Evolutionary conservation across 352 stramenopile species (phyloP).

Genomic region (Globisporangium iwayamae): DNA sequence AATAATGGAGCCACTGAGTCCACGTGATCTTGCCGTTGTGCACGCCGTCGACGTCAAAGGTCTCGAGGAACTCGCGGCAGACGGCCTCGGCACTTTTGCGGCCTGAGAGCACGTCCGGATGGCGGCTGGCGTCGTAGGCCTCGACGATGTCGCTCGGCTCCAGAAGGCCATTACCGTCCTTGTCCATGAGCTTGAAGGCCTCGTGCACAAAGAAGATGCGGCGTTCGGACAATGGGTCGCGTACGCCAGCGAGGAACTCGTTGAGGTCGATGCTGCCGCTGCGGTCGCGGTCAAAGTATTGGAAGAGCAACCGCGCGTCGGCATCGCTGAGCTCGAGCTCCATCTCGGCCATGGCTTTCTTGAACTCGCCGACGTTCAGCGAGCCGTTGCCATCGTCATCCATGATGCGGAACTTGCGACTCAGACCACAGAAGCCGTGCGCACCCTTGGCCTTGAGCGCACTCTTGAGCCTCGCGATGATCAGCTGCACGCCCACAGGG

Average conservation of each 20-base stretch:
- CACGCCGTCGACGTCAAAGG: conserved; percentile 72
- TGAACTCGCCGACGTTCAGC: conserved; percentile 77
- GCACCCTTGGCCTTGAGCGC: conserved; percentile 59
- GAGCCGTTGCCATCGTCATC: conserved; percentile 73
- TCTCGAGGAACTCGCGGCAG: conserved; percentile 83
- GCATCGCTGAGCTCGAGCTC: conserved; percentile 51
- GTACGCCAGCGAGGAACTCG: conserved; percentile 85
- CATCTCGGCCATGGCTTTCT: conserved; percentile 52
- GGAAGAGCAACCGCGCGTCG: conserved; percentile 69
- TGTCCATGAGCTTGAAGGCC: conserved; percentile 85
- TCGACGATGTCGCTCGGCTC: conserved; percentile 80
- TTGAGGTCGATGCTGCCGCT: conserved; percentile 76
- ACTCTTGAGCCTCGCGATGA: conserved; percentile 43
- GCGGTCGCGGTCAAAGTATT: conserved; percentile 80
- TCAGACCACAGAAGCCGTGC: conserved; percentile 71
- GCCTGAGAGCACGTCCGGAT: conserved; percentile 81
- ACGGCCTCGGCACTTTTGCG: conserved; percentile 61
- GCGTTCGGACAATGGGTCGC: conserved; percentile 65
- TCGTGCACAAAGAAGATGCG: conserved; percentile 68
- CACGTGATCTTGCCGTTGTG: conserved; percentile 71
- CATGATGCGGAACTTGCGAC: conserved; percentile 69
- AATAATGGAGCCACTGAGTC: conserved; percentile 81
- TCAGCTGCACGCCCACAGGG: conserved; percentile 54
- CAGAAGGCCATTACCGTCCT: conserved; percentile 62
- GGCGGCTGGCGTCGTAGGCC: conserved; percentile 76